phyloP scores from a whole-genome alignment of 495 filamentous ascomycete species.

The Aspergillus bridgeri region DNA sequence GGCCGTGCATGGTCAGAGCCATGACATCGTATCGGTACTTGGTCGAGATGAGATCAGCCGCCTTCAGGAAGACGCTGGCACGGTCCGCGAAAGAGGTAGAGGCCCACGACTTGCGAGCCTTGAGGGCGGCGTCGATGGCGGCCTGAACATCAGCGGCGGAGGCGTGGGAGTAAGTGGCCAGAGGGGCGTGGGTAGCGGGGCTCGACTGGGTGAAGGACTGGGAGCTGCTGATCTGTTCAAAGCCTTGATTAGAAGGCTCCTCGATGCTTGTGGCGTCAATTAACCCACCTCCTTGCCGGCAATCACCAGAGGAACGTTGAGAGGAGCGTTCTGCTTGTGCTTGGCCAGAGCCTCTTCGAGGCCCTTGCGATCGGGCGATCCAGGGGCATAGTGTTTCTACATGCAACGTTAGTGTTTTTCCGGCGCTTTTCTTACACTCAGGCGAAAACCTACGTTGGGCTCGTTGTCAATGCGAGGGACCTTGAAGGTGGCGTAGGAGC shows the following conservation, averaged over 20 bases:
- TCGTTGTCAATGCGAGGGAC: conserved; percentile 86
- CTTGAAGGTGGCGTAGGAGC: conserved; percentile 74
- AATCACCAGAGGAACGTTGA: conserved; percentile 75
- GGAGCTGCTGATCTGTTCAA: conserved; percentile 33
- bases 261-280: not conserved
- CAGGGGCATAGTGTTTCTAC: conserved; percentile 84
- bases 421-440: not conserved
- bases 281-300: conserved; percentile 67
- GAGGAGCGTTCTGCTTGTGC: conserved; percentile 54
- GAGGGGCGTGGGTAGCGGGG: conserved; percentile 68
- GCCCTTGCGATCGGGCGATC: conserved; percentile 69
- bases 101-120: conserved; percentile 79
- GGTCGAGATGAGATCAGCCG: conserved; percentile 78
- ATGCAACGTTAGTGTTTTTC: not conserved
- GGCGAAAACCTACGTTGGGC: conserved; percentile 74
- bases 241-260: not conserved
- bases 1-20: conserved; percentile 89
- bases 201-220: conserved; percentile 58
- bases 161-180: conserved; percentile 80
- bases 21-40: conserved; percentile 94
- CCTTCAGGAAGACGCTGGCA: conserved; percentile 92
- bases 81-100: conserved; percentile 79
- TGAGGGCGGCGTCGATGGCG: conserved; percentile 78
- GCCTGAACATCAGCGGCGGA: conserved; percentile 63
- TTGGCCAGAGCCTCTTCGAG: conserved; percentile 66